These are phyloP conservation scores for Talaromyces proteolyticus DNA, from an alignment of 495 filamentous ascomycete species.

Conservation along the genomic window DNA sequence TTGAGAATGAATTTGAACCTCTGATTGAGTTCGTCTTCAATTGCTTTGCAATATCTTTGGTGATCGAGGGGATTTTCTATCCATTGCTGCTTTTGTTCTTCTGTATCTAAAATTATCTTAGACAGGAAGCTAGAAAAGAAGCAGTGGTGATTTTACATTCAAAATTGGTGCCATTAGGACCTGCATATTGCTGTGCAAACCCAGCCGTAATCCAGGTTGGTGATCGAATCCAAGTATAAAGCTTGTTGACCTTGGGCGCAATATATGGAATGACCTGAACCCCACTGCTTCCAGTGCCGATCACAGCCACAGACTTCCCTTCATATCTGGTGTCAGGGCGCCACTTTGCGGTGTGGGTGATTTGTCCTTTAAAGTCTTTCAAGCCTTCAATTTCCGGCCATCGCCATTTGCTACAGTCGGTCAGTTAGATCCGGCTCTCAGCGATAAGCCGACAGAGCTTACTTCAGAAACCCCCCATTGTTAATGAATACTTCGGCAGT, in stretches of 20 bases:
- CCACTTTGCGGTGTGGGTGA: slow-evolving; percentile 44
- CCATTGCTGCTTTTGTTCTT: slow-evolving; percentile 23
- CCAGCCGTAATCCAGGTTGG: slow-evolving; percentile 16
- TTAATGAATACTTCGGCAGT: slow-evolving; percentile 40
- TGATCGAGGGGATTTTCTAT: slow-evolving; percentile 13
- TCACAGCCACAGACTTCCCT: slow-evolving; percentile 40
- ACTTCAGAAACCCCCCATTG: slow-evolving; percentile 43
- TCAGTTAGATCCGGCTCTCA: too few species aligned
- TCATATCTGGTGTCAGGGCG: slow-evolving; percentile 25
- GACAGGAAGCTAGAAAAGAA: too few species aligned
- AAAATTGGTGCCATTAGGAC: background rate
- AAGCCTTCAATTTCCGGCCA: slow-evolving; percentile 44
- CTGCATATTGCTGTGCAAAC: background rate
- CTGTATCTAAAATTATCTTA: too few species aligned
- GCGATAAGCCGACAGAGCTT: too few species aligned
- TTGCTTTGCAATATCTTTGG: slow-evolving; percentile 27
- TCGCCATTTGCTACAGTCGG: slow-evolving; percentile 36
- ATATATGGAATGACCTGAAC: slow-evolving; percentile 46
- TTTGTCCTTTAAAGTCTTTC: slow-evolving; percentile 32
- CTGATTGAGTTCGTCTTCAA: slow-evolving; percentile 32
- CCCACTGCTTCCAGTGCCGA: slow-evolving; percentile 37
- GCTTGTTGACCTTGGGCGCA: background rate
- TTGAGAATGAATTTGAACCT: slow-evolving; percentile 19
- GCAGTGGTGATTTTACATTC: too few species aligned
- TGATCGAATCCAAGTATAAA: background rate